Percentiles rank a stretch among this genome's conserved stretches.
Conservation (phyloP, 495 filamentous ascomycete genomes). For the Talaromyces ruber region DNA sequence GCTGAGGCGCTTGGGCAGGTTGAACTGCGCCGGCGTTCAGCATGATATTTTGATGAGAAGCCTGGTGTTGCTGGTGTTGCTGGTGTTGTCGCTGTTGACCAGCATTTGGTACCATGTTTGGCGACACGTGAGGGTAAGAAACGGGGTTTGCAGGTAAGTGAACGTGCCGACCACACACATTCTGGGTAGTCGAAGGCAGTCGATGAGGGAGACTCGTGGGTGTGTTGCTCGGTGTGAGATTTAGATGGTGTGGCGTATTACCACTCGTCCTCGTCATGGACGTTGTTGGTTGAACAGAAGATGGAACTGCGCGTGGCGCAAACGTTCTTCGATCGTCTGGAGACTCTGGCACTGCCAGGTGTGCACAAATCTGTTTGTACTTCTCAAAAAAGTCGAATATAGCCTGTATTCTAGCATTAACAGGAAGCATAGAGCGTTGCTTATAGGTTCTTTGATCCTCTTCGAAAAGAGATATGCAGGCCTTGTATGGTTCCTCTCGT, state of each 20-base stretch:
- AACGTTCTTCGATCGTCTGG: background rate
- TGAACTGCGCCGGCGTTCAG: background rate
- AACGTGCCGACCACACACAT: background rate
- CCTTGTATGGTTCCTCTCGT: background rate
- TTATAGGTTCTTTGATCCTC: conserved; percentile 11
- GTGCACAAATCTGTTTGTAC: conserved; percentile 1
- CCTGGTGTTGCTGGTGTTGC: background rate
- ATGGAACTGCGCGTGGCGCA: background rate
- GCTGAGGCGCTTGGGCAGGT: background rate
- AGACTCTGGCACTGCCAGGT: background rate
- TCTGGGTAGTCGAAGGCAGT: background rate
- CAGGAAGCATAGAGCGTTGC: conserved; percentile 5
- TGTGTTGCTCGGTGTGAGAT: background rate
- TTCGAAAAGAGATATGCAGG: conserved; percentile 13
- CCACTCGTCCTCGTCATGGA: background rate
- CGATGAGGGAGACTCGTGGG: background rate
- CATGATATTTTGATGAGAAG: background rate
- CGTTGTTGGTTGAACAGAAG: background rate
- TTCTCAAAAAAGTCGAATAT: background rate
- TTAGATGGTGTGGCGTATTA: background rate
- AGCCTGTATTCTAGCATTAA: background rate
- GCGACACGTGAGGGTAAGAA: background rate
- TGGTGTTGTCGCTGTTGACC: conserved; percentile 1
- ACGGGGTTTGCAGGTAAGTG: background rate
- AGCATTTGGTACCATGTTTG: background rate